A percentile compares a stretch with the other conserved stretches of the same genome.
These are phyloP conservation scores for Platanus orientalis DNA, from an alignment of 164 flowering plant genomes.

Conservation along the genomic window DNA sequence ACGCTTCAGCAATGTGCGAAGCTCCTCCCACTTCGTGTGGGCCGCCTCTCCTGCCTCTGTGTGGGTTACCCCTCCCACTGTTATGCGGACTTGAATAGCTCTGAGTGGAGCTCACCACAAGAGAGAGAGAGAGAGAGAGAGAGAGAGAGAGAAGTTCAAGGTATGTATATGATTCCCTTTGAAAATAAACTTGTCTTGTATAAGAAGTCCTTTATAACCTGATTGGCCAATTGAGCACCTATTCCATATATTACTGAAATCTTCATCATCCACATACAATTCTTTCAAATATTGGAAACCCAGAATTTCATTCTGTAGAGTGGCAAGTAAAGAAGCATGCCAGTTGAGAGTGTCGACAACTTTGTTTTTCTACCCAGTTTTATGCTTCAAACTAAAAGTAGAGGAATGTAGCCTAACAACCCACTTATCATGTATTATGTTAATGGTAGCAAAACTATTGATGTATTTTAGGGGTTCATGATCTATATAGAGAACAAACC, in stretches of 20 bases:
- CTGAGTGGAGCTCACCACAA: too few relatives aligned
- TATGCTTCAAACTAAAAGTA: neutral
- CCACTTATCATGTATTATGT: conserved; percentile 1
- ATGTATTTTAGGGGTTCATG: conserved; percentile 8
- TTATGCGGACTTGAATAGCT: too few relatives aligned
- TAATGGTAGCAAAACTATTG: neutral
- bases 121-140: too few relatives aligned
- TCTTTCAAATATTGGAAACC: neutral
- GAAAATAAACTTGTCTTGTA: too few relatives aligned
- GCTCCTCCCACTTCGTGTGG: too few relatives aligned
- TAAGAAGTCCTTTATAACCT: neutral
- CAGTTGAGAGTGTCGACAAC: neutral
- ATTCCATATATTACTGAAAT: neutral
- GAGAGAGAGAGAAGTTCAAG: too few relatives aligned
- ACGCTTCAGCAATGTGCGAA: too few relatives aligned
- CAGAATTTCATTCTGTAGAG: neutral
- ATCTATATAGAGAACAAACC: conserved; percentile 5
- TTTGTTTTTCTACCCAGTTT: neutral
- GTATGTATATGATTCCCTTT: too few relatives aligned
- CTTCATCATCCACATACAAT: neutral
- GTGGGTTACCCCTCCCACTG: too few relatives aligned
- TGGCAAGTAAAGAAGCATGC: neutral
- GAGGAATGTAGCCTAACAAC: neutral
- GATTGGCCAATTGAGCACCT: neutral
- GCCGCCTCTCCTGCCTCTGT: too few relatives aligned